Evolutionary conservation across 495 filamentous ascomycete genomes (phyloP).

Genomic region (Pyrenula massariospora): DNA sequence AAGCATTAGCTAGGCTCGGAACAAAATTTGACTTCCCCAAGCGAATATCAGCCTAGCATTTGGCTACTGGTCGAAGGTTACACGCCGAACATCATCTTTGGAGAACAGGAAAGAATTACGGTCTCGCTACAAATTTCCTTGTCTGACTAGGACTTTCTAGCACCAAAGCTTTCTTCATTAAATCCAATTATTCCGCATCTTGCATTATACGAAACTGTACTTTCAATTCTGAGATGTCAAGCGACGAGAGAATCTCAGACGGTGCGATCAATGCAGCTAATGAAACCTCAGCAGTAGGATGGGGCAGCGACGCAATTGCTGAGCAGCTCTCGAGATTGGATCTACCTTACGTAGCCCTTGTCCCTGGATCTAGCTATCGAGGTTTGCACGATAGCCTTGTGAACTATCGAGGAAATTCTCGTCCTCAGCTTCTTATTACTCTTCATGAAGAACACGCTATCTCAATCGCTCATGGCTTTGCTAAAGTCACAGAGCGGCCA

Average conservation of each 20-base stretch:
- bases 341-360: conserved; percentile 2
- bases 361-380: conserved; percentile 9
- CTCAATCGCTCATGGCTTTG: conserved; percentile 11
- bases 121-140: too few species aligned
- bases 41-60: too few species aligned
- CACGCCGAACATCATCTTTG: too few species aligned
- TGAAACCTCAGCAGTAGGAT: background rate
- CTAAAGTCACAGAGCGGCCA: conserved; percentile 10
- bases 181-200: too few species aligned
- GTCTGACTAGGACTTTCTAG: too few species aligned
- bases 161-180: too few species aligned
- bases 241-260: background rate
- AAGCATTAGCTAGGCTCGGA: too few species aligned
- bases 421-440: conserved; percentile 8
- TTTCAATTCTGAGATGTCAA: too few species aligned
- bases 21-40: too few species aligned
- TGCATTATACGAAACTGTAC: too few species aligned
- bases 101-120: too few species aligned
- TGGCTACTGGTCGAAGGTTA: too few species aligned
- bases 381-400: conserved; percentile 10
- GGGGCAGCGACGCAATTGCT: background rate
- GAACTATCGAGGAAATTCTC: conserved; percentile 7
- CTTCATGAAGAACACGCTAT: conserved; percentile 12
- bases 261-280: background rate
- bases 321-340: background rate